Conservation (phyloP, 2,329 filamentous ascomycete genomes). For the Fusarium ramigenum region DNA sequence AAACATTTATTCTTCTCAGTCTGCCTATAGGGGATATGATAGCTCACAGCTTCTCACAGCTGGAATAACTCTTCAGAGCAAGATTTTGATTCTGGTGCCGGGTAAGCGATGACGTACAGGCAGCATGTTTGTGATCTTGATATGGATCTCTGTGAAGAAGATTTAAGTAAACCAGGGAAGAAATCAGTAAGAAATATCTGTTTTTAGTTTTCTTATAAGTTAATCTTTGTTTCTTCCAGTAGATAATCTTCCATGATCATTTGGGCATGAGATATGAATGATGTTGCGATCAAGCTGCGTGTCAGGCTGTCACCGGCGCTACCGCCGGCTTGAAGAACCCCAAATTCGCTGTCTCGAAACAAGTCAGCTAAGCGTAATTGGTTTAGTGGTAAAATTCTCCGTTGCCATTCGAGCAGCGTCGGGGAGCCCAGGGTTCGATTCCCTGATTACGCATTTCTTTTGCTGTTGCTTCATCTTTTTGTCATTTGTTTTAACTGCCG, state of each 20-base stretch:
- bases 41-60: too few species aligned
- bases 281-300: too few species aligned
- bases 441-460: background rate
- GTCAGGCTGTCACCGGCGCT: too few species aligned
- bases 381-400: conserved; percentile 2
- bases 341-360: fast-evolving
- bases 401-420: background rate
- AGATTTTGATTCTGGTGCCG: background rate
- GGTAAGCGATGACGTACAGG: background rate
- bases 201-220: fast-evolving
- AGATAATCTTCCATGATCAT: fast-evolving
- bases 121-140: background rate
- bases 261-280: fast-evolving
- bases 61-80: background rate
- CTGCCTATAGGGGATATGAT: fast-evolving
- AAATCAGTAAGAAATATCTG: fast-evolving
- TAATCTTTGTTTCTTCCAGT: fast-evolving
- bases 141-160: background rate
- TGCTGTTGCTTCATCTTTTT: background rate
- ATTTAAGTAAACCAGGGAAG: fast-evolving
- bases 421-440: background rate
- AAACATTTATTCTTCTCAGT: fast-evolving
- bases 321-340: fast-evolving
- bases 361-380: background rate
- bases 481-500: fast-evolving